These are phyloP conservation scores for Debaryomycetaceae sp. DNA, from an alignment of 1,139 yeast species.

Conservation along the genomic window DNA sequence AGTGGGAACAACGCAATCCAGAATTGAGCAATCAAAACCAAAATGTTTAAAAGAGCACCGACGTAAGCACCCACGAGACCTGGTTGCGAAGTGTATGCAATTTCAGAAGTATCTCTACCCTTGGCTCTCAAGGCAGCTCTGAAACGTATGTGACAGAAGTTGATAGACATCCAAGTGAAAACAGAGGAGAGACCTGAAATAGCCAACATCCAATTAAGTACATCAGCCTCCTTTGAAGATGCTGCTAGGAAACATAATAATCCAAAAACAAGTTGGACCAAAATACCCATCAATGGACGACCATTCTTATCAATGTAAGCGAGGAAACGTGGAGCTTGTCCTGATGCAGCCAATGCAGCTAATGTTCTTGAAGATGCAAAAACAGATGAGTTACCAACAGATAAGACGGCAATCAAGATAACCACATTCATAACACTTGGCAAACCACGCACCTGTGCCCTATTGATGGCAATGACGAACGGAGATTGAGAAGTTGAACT, in stretches of 20 bases:
- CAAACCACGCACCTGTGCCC: conserved; percentile 41
- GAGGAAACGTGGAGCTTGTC: conserved; percentile 70
- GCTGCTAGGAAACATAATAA: conserved; percentile 73
- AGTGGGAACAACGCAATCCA: conserved; percentile 75
- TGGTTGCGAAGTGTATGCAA: conserved; percentile 64
- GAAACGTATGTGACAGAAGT: conserved; percentile 73
- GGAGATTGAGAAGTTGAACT: conserved; percentile 44
- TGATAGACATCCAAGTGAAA: conserved; percentile 81
- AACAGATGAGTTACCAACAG: conserved; percentile 55
- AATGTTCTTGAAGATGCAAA: conserved; percentile 79
- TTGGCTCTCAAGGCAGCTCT: conserved; percentile 67
- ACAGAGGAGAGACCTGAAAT: conserved; percentile 80
- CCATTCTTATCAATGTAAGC: conserved; percentile 74
- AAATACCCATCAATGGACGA: conserved; percentile 68
- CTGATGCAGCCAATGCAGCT: conserved; percentile 77
- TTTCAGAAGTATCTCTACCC: conserved; percentile 62
- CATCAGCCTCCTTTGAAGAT: conserved; percentile 56
- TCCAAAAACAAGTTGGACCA: conserved; percentile 56
- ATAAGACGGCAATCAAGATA: conserved; percentile 42
- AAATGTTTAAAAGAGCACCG: conserved; percentile 57
- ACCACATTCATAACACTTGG: conserved; percentile 49
- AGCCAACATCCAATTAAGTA: conserved; percentile 80
- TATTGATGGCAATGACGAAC: conserved; percentile 42
- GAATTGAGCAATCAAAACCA: conserved; percentile 75
- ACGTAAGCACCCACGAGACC: conserved; percentile 69